A percentile compares a stretch with the other conserved stretches of the same genome.
phyloP scores from a whole-genome alignment of 148 eudicot species.

The Bassia scoparia region DNA sequence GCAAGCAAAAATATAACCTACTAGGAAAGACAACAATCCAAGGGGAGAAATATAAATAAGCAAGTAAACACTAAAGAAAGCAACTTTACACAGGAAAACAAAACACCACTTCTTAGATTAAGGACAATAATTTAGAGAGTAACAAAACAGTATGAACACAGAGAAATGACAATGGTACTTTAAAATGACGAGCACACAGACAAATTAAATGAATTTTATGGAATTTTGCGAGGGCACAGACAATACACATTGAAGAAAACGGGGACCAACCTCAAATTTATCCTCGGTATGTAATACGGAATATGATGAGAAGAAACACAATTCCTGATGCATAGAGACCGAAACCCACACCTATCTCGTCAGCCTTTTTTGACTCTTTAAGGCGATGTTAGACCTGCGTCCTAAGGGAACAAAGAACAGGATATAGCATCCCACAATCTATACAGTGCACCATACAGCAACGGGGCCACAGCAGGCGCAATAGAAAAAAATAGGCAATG shows the following conservation, averaged over 20 bases:
- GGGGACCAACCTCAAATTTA: conserved; percentile 24
- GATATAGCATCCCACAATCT: conserved; percentile 15
- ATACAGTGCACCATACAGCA: conserved; percentile 5
- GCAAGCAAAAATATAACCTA: background rate
- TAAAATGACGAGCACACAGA: background rate
- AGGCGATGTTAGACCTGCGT: conserved; percentile 40
- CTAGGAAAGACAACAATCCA: background rate
- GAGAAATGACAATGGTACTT: background rate
- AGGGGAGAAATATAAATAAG: background rate
- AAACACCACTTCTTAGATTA: background rate
- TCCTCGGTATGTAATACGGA: too few species aligned
- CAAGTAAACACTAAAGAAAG: too few species aligned
- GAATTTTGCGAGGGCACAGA: conserved; percentile 16
- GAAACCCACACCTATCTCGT: too few species aligned
- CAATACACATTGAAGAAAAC: background rate
- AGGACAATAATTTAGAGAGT: background rate
- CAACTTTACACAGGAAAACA: background rate
- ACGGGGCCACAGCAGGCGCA: too few species aligned
- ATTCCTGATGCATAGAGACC: background rate
- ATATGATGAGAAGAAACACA: conserved; percentile 7
- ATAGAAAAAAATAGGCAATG: background rate
- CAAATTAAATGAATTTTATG: conserved; percentile 8
- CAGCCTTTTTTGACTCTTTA: conserved; percentile 17
- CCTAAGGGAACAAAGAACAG: conserved; percentile 27
- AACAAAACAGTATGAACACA: background rate